Evolutionary conservation across 140 eudicot species (phyloP), one percentile per base, ranked within the genome.

Genomic region (Cichorium intybus): DNA sequence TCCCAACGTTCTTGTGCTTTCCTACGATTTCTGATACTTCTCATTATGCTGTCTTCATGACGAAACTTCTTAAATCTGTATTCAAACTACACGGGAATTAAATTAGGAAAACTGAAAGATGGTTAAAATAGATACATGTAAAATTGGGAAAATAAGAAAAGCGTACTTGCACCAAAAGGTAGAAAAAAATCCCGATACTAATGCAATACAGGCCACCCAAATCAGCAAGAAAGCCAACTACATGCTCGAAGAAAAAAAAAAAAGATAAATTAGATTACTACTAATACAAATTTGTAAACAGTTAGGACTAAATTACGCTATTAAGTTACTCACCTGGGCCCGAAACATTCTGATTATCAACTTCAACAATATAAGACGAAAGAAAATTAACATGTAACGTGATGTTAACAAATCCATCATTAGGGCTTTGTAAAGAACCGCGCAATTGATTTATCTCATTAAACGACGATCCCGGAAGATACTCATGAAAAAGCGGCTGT

Each of bases 251-350:
- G 80, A 72, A 70, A 77, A 75, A 71, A 74, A 73, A 66, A 33
- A n/a, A n/a, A n/a, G 43, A 45, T 46, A 16, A 24, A 75, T 62
- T 60, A 79, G 28, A 62, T 60, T 41, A 56, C 63, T 26, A 45
- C 55, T 18, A 26, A 69, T 21, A 1, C 55, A 56, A 47, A 14
- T 15, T 41, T 18, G 31, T 31, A 49, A n/a, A n/a, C n/a, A n/a
- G n/a, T n/a, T n/a, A n/a, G n/a, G n/a, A n/a, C n/a, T n/a, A n/a
- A n/a, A n/a, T n/a, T n/a, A n/a, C n/a, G n/a, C n/a, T n/a, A n/a
- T n/a, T n/a, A n/a, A n/a, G n/a, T n/a, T n/a, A 72, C 95, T 83
- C 76, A 88, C 99, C 99, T 50, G 95, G 90, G 24, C 99, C 95
- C 64, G 79, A 11, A 43, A 75, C 35, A 56, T 68, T 88, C 76